Evolutionary conservation across 2,329 filamentous ascomycete species (phyloP), one percentile per base, ranked within the genome.

Genomic region (Lachnum nothofagi): DNA sequence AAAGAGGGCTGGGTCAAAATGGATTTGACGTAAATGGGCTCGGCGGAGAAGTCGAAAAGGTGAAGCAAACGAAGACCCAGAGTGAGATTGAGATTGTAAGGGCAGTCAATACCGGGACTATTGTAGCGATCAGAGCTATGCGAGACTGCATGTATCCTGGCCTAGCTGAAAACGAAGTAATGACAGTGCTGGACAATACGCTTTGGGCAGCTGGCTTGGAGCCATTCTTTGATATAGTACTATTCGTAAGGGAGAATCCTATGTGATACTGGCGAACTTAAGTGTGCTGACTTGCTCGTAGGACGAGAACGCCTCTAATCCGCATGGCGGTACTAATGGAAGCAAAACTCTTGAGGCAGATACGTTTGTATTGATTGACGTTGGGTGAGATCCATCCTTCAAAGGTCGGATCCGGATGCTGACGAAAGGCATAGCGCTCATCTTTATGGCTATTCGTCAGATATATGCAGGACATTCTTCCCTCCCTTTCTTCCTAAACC

Each of bases 381-480:
- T 83, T 9, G 79, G 72, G 56, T 64, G 48, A 39, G 64, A 50
- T 42, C 6, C 6, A 20, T 19, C 16, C 12, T 19, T 34, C 17
- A 2, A 9, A n/a, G 33, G 7, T 4, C 10, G 14, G 16, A 4
- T 12, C 20, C 5, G 12, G 20, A 23, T 39, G 4, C 47, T 56
- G 20, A 51, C 34, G 14, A 16, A n/a, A 3, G 12, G 25, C 29
- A 46, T 51, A 67, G 78, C 1, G 75, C 78, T 0, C 80, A 83
- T 60, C 73, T 81, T 25, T 70, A 77, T 38, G 80, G 81, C 3
- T 84, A 84, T 62, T 80, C 76, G 3, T 83, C 78, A 2, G 79
- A 85, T 54, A 79, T 84, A 6, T 81, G 77, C 57, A 74, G 81
- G 14, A 82, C 77, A 38, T 84, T 84, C 65, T 79, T 81, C 60